Base-by-base conservation (phyloP, 139 green algal species). In the Chlamydomonas incerta region DNA sequence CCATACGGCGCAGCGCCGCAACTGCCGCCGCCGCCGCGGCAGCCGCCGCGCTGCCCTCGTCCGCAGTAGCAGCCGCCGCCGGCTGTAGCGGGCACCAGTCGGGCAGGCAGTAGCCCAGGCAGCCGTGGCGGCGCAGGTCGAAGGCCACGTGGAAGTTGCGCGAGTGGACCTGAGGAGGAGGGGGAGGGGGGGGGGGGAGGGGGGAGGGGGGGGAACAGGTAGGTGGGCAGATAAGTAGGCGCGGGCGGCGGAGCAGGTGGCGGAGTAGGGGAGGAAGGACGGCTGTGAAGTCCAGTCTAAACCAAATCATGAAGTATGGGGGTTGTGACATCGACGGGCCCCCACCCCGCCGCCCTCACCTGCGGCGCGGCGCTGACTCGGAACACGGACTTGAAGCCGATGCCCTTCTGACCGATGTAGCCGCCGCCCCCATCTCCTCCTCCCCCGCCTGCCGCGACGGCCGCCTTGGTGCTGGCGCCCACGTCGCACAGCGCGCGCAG, bases 331-430 rank as follows among this genome's bases (percentile, higher is more conserved):
- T 62, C 55, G 8, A 6, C 55, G 55, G 8, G 11, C 20, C 55
- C 55, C 20, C 34, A 28, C 52, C 41, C 5, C 46, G 2, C 41
- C 41, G 6, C 41, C 8, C 41, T 58, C n/a, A 85, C 79, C 79
- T 85, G 79, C 11, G 83, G 88, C 9, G 58, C 58, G n/a, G 82
- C 81, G 15, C 84, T 91, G 18, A 94, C 81, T 18, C 88, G 55
- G 80, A 93, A 93, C 24, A 93, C 88, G 28, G 71, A 83, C 88
- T 93, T 93, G 79, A 89, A 93, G 65, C 90, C 90, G 26, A 93
- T 92, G 34, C 90, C 88, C 85, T 92, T 92, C 33, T 92, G 88
- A 4, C 88, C 88, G 46, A 92, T 92, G 88, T 88, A 92, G 28
- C 88, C 88, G n/a, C n/a, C 29, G 29, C 73, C 52, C 3, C 26